These are phyloP conservation scores for Aegilops bicornis DNA, from an alignment of 176 grass and related monocot genomes.

Conservation along the genomic window DNA sequence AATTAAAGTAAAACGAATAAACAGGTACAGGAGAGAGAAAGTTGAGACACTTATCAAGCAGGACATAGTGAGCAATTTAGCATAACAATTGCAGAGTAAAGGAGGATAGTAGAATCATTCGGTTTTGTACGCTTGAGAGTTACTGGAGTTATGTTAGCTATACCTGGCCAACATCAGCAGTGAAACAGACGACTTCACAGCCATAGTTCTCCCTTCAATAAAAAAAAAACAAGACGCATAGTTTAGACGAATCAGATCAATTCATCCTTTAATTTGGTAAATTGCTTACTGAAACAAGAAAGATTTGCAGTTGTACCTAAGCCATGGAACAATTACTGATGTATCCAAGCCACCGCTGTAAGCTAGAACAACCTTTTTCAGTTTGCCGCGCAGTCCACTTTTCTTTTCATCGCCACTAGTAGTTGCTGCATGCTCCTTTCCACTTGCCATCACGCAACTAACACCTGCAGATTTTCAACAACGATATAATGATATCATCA, in stretches of 20 bases:
- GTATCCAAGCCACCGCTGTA: conserved; percentile 98
- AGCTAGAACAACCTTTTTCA: conserved; percentile 97
- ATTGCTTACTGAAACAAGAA: neutral
- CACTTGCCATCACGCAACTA: conserved; percentile 45
- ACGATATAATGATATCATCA: neutral
- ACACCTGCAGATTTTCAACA: conserved; percentile 48
- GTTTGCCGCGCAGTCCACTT: conserved; percentile 58
- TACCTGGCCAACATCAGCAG: conserved; percentile 98
- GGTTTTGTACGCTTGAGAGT: too few relatives aligned
- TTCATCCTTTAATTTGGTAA: neutral
- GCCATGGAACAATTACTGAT: conserved; percentile 96
- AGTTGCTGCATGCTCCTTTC: conserved; percentile 36
- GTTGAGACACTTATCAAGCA: neutral
- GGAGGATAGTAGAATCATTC: neutral
- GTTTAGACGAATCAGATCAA: neutral
- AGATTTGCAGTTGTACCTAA: conserved; percentile 48
- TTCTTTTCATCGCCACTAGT: conserved; percentile 25
- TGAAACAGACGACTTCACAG: conserved; percentile 97
- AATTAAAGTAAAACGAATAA: neutral
- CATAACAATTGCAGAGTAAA: neutral
- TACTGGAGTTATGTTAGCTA: neutral
- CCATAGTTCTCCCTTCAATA: conserved; percentile 91
- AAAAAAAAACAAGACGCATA: conserved; percentile 16
- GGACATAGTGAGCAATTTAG: neutral
- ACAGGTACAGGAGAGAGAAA: neutral